phyloP scores from a whole-genome alignment of 2,329 filamentous ascomycete genomes.

The Fusarium begoniae region DNA sequence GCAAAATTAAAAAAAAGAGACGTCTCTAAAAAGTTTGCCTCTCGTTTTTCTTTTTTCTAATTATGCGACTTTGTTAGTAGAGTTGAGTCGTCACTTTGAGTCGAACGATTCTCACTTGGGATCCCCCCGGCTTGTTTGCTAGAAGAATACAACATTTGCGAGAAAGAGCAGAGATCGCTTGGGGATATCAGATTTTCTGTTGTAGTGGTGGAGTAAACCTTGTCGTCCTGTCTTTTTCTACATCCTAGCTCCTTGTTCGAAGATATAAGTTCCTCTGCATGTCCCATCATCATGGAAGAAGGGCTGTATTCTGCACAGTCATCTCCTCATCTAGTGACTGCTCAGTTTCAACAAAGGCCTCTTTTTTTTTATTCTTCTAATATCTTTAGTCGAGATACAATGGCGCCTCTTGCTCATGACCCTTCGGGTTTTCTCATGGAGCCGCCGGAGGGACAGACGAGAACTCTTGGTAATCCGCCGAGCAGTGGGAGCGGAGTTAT shows the following conservation, averaged over 20 bases:
- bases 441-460: conserved; percentile 38
- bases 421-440: conserved; percentile 36
- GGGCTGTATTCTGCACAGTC: conserved; percentile 2
- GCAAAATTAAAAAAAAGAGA: neutral
- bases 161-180: neutral
- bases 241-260: conserved; percentile 2
- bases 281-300: conserved; percentile 3
- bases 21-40: conserved; percentile 16
- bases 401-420: conserved; percentile 68
- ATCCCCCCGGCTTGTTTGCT: conserved; percentile 6
- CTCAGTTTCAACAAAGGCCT: neutral
- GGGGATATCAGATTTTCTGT: conserved; percentile 15
- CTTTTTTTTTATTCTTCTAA: neutral
- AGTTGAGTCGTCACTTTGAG: conserved; percentile 40
- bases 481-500: conserved; percentile 36
- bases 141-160: neutral
- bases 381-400: neutral
- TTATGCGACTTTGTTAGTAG: neutral
- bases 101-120: conserved; percentile 36
- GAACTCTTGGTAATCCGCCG: conserved; percentile 33
- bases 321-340: conserved; percentile 16
- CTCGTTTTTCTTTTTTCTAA: neutral
- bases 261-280: conserved; percentile 29
- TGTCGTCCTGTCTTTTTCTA: conserved; percentile 3
- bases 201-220: conserved; percentile 7